Evolutionary conservation across 192 early-diverging fungal species (phyloP).

Genomic region (Umbelopsis vinacea): DNA sequence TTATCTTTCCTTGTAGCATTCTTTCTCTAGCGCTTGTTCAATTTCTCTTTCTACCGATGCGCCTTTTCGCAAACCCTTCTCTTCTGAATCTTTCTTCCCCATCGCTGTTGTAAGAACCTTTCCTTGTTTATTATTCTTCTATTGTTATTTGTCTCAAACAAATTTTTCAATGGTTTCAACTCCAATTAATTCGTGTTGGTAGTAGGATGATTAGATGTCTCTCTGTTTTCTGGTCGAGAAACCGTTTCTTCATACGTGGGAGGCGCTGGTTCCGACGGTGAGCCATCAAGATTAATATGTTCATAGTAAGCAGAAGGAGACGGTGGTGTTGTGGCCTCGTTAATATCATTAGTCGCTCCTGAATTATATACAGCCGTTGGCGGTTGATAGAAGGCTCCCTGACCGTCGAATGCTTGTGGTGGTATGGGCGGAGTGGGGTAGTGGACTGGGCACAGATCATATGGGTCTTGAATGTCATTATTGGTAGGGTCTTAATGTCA

Average conservation of each 20-base stretch:
- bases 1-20: neutral
- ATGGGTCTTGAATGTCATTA: neutral
- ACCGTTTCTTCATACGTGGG: too few species aligned
- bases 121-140: constrained; percentile 6
- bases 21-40: neutral
- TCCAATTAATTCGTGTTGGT: too few species aligned
- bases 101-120: neutral
- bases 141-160: neutral
- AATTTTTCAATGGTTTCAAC: neutral
- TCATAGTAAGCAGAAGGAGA: too few species aligned
- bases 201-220: too few species aligned
- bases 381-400: neutral
- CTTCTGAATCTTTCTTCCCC: neutral
- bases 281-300: too few species aligned
- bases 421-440: constrained; percentile 11
- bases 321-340: too few species aligned
- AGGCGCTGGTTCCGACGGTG: too few species aligned
- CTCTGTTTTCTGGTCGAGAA: too few species aligned
- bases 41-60: neutral
- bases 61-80: neutral
- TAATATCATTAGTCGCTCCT: neutral
- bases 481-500: neutral
- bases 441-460: too few species aligned
- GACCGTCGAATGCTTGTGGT: neutral
- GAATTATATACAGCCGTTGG: neutral